Evolutionary conservation across 441 rosid genomes (phyloP).

Genomic region (Isatis lusitanica): DNA sequence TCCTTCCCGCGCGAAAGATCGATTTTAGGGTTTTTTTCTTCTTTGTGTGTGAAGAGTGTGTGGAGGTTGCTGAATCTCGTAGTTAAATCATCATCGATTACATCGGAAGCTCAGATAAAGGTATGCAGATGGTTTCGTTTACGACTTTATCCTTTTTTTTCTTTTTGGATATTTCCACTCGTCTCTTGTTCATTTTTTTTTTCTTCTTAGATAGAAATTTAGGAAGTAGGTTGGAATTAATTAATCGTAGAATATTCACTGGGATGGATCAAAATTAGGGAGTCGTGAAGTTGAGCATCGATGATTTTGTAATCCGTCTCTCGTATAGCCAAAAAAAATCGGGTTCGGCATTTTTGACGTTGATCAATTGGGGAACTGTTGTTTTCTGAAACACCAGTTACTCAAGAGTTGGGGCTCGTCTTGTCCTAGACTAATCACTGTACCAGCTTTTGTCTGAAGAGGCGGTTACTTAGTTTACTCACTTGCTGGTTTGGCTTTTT

Average conservation of each 20-base stretch:
- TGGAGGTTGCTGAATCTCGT: slow-evolving; percentile 14
- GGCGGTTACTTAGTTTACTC: slow-evolving; percentile 6
- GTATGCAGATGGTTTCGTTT: slow-evolving; percentile 16
- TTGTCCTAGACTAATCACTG: neutral
- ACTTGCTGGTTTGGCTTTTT: neutral
- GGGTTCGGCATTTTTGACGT: neutral
- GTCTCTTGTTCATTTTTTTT: neutral
- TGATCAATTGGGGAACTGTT: slow-evolving; percentile 1
- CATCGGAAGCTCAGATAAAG: slow-evolving; percentile 31
- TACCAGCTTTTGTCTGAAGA: neutral
- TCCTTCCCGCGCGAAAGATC: slow-evolving; percentile 25
- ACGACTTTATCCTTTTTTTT: neutral
- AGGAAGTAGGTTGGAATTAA: slow-evolving; percentile 3
- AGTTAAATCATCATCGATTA: slow-evolving; percentile 20
- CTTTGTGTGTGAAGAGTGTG: neutral
- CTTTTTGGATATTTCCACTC: neutral
- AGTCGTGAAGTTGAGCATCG: neutral
- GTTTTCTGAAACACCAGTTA: neutral
- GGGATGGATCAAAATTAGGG: slow-evolving; percentile 7
- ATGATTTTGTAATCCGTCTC: slow-evolving; percentile 1
- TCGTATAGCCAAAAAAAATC: neutral
- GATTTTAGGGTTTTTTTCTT: slow-evolving; percentile 31
- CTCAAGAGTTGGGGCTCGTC: neutral
- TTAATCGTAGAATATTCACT: neutral
- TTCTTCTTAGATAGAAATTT: neutral